Conservation (phyloP, 305 asterid genomes). For the Ilex paraguariensis region DNA sequence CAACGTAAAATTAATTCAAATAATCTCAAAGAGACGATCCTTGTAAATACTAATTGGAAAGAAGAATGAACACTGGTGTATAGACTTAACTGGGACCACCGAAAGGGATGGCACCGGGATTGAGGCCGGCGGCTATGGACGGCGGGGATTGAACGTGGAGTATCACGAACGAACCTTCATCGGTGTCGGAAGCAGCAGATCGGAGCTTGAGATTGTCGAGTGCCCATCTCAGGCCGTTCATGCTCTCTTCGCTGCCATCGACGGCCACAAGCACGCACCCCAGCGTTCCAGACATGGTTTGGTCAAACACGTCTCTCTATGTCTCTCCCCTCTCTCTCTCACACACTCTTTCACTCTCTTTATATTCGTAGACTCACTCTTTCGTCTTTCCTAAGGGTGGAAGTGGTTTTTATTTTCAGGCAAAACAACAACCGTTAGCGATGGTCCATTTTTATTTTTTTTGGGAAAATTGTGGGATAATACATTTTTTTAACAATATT, state of each 20-base stretch:
- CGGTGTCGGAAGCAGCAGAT: slow-evolving; percentile 7
- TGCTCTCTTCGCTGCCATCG: slow-evolving; percentile 47
- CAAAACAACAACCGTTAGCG: no score
- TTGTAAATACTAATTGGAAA: background rate
- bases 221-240: slow-evolving; percentile 43
- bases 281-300: slow-evolving; percentile 23
- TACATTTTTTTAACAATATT: no score
- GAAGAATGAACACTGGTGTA: background rate
- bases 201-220: slow-evolving; percentile 33
- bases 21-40: no score
- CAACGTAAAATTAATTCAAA: no score
- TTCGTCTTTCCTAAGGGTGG: no score
- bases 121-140: slow-evolving; percentile 35
- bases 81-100: slow-evolving; percentile 44
- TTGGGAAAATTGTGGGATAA: no score
- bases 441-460: no score
- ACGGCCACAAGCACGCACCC: slow-evolving; percentile 39
- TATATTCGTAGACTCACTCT: no score
- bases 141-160: slow-evolving; percentile 48
- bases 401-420: no score
- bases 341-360: no score
- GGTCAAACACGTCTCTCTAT: background rate
- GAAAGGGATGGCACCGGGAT: slow-evolving; percentile 38
- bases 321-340: no score
- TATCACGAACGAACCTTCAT: slow-evolving; percentile 20